Base-by-base conservation (phyloP, 129 eudicot genomes). In the Silybum marianum region DNA sequence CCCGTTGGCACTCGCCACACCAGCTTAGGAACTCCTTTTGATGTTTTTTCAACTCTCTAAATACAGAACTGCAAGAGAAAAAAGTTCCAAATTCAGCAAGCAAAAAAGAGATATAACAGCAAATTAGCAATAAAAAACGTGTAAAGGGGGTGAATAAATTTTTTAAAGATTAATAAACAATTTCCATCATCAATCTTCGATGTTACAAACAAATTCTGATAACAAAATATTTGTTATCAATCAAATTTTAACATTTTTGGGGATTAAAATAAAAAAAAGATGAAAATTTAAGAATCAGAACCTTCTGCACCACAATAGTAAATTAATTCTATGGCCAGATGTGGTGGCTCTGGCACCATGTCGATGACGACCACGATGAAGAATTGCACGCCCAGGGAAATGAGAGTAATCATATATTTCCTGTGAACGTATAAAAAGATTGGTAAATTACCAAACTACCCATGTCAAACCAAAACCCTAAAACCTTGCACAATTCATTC, bases 281-380 rank as follows among this genome's bases (percentile, higher is more conserved):
- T 48, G 18, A 9, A 18, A 70, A 32, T 3, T 24, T 6, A 23
- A 62, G 66, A 58, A 58, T 58, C 5, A 58, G 51, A 78, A 95
- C 98, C 98, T 95, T 89, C 93, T 93, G 83, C 99, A 95, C 99
- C 99, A 95, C 75, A 95, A 42, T 22, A 95, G 72, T 74, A 92
- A 85, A 83, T 95, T 95, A 10, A 87, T 76, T 78, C 99, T 92
- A 80, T 84, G 84, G 40, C 99, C 99, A 18, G 90, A 78, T 67
- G 93, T 92, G 74, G 98, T 95, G 63, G 99, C 99, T 87, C 93
- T 88, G 69, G 98, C 99, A 88, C 98, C 98, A 87, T 95, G 99
- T 32, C 97, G 89, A 86, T 92, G 99, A 60, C 99, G 99, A 58
- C 99, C 99, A 73, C 98, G 95, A 73, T 95, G 99, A 88, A 95